A percentile compares a stretch with the other conserved stretches of the same genome.
Conservation (phyloP, 495 filamentous ascomycete species). For the Aspergillus leporis region DNA sequence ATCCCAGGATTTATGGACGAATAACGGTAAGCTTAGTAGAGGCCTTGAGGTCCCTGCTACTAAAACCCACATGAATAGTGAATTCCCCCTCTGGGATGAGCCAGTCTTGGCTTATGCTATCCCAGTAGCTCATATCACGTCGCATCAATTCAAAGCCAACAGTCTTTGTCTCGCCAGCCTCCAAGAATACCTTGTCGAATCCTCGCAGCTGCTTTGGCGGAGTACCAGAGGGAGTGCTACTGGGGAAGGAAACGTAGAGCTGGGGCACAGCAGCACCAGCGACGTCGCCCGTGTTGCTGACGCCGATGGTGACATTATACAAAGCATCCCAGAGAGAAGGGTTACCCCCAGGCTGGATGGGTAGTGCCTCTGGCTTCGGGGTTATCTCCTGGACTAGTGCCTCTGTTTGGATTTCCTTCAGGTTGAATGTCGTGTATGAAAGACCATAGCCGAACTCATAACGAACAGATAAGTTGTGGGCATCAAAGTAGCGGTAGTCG, state of each 20-base stretch:
- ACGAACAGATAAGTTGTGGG: slow-evolving; percentile 53
- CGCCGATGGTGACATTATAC: slow-evolving; percentile 48
- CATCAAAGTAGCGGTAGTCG: slow-evolving; percentile 69
- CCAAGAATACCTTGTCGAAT: slow-evolving; percentile 71
- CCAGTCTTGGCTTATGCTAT: slow-evolving; percentile 71
- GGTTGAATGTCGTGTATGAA: slow-evolving; percentile 64
- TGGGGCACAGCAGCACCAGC: slow-evolving; percentile 59
- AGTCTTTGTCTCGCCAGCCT: slow-evolving; percentile 50
- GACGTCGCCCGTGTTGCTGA: slow-evolving; percentile 57
- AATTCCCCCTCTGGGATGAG: slow-evolving; percentile 50
- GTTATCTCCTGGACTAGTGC: slow-evolving; percentile 27
- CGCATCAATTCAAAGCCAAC: slow-evolving; percentile 67
- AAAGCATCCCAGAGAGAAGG: slow-evolving; percentile 59
- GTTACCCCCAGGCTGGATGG: slow-evolving; percentile 54
- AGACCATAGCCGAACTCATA: slow-evolving; percentile 72
- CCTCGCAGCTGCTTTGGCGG: slow-evolving; percentile 57
- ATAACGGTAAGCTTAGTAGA: too few relatives aligned
- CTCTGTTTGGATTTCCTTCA: slow-evolving; percentile 39
- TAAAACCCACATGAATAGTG: slow-evolving; percentile 26
- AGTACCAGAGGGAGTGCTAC: slow-evolving; percentile 16
- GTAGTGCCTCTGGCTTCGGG: slow-evolving; percentile 27
- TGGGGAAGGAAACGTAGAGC: slow-evolving; percentile 62
- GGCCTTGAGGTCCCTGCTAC: slow-evolving; percentile 24
- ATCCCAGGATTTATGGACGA: too few relatives aligned
- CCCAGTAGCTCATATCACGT: slow-evolving; percentile 76